Evolutionary conservation across 2,329 filamentous ascomycete species (phyloP), one percentile per base, ranked within the genome.

Genomic region (Rhinocladiella similis): DNA sequence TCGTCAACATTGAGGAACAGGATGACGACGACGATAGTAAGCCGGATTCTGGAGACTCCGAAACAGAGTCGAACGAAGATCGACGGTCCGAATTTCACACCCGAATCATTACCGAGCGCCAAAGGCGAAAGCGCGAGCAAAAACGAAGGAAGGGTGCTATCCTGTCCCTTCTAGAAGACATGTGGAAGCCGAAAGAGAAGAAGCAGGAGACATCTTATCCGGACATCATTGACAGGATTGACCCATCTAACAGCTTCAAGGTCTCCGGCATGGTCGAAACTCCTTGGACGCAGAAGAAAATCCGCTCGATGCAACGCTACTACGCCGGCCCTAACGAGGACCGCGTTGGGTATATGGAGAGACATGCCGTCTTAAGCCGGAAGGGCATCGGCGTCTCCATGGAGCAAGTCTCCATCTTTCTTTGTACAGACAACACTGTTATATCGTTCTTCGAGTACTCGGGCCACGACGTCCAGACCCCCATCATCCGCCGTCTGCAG

Each of bases 361-460:
- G 81, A 20, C 85, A 96, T 70, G 93, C 91, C 0, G 85, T 88
- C 1, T 79, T 97, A 2, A 80, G 85, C 1, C 74, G 80, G 0
- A 88, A 86, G 63, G 82, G 87, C 4, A 78, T 95, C 22, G 88
- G 87, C 2, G 90, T 97, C 38, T 88, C 87, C 25, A 89, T 94
- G 1, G 93, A 97, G 73, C 93, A 97, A 71, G 92, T 97, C 1
- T 91, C 91, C 2, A 86, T 97, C 53, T 97, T 97, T 69, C 77
- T 97, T 14, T 90, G 90, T 6, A 81, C 85, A 9, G 91, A 97
- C 73, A 97, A 97, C 68, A 93, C 88, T 0, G 87, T 96, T 56
- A 92, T 96, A n/a, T 93, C 90, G 7, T 97, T 97, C 73, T 97
- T 97, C 65, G 92, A 97, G 74, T 84, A 88, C 41, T 96, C 91